These are phyloP conservation scores for Colletotrichum truncatum DNA, from an alignment of 2,329 filamentous ascomycete species.

Conservation along the genomic window DNA sequence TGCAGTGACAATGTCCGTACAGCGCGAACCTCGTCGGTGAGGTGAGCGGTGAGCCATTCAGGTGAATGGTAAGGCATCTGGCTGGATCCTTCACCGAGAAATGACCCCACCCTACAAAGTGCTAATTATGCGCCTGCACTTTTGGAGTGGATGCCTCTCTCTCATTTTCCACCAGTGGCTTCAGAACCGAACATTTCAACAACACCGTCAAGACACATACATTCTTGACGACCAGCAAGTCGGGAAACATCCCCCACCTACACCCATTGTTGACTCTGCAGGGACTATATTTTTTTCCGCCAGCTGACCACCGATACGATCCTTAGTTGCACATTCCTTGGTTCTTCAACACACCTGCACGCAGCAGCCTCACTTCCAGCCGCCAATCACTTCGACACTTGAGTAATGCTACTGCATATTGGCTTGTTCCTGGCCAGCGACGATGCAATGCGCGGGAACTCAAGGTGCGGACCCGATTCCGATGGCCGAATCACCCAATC, in stretches of 20 bases:
- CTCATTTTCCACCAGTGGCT: background rate
- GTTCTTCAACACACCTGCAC: background rate
- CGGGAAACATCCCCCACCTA: background rate
- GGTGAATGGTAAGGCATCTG: background rate
- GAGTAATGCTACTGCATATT: conserved; percentile 19
- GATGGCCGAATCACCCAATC: background rate
- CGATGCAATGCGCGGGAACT: conserved; percentile 9
- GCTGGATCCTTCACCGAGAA: background rate
- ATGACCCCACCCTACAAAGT: background rate
- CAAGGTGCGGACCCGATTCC: background rate
- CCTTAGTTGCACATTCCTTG: conserved; percentile 1
- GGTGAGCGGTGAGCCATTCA: background rate
- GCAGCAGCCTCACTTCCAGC: conserved; percentile 6
- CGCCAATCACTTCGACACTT: conserved; percentile 5
- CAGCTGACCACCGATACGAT: background rate
- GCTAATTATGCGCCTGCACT: background rate
- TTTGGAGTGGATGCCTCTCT: background rate
- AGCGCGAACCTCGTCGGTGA: background rate
- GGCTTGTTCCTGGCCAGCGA: background rate
- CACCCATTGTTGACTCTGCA: background rate
- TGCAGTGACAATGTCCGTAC: too few relatives aligned
- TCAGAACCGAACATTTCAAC: background rate
- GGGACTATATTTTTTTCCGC: background rate
- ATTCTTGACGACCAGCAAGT: background rate
- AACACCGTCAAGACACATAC: background rate